Conservation (phyloP, 495 filamentous ascomycete species). For the Neurospora sp. region DNA sequence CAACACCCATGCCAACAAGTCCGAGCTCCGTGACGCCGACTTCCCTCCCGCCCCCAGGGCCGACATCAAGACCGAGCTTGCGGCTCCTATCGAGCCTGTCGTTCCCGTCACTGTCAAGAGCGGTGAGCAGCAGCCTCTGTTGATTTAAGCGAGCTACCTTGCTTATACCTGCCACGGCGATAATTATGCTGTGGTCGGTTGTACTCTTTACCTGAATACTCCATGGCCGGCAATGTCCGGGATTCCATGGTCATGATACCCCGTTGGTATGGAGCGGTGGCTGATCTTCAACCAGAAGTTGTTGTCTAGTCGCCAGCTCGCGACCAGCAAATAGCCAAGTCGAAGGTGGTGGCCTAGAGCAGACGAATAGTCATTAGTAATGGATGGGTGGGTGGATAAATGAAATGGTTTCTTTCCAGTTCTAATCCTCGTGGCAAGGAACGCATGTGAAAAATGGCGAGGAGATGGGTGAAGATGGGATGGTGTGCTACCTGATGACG, state of each 20-base stretch:
- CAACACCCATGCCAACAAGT: constrained; percentile 25
- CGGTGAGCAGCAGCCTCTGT: constrained; percentile 30
- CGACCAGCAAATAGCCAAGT: background rate
- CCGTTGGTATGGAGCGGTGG: background rate
- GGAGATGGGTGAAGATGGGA: background rate
- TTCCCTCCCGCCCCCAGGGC: constrained; percentile 54
- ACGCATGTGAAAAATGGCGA: background rate
- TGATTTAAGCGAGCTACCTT: constrained; percentile 14
- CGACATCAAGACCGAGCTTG: constrained; percentile 6
- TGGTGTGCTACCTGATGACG: background rate
- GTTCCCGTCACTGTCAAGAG: constrained; percentile 7
- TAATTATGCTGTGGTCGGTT: background rate
- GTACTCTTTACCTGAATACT: background rate
- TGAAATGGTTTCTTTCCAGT: background rate
- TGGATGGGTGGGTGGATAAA: background rate
- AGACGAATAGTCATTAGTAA: background rate
- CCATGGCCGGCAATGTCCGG: background rate
- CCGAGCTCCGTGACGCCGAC: constrained; percentile 37
- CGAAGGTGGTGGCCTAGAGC: background rate
- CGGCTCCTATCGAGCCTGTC: constrained; percentile 9
- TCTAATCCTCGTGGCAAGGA: background rate
- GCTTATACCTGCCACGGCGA: background rate
- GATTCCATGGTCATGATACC: background rate
- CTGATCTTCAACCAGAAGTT: background rate
- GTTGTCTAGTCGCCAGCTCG: background rate